These are phyloP conservation scores for Leccinellum rugosiceps DNA, from an alignment of 768 basidiomycete species.

Conservation along the genomic window DNA sequence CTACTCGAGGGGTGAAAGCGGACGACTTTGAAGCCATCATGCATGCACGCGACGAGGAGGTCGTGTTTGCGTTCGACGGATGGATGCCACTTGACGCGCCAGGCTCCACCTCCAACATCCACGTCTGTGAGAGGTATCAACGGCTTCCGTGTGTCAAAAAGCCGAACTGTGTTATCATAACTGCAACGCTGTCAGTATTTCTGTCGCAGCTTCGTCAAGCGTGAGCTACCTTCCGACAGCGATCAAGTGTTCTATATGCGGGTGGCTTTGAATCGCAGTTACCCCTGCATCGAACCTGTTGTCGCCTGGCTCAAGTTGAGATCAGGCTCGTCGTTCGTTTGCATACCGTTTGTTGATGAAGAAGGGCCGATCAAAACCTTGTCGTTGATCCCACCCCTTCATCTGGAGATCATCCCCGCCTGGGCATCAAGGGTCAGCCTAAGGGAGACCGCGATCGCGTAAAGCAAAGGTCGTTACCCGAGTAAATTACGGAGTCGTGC, in stretches of 20 bases:
- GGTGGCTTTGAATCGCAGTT: slow-evolving; percentile 85
- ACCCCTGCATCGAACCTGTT: slow-evolving; percentile 88
- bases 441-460: background rate
- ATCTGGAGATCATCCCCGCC: slow-evolving; percentile 91
- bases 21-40: slow-evolving; percentile 90
- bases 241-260: slow-evolving; percentile 71
- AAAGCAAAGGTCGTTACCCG: slow-evolving; percentile 49
- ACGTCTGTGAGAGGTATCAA: slow-evolving; percentile 51
- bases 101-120: slow-evolving; percentile 86
- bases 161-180: slow-evolving; percentile 75
- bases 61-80: slow-evolving; percentile 59
- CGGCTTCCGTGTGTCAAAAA: slow-evolving; percentile 81
- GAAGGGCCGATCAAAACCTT: slow-evolving; percentile 53
- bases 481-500: slow-evolving; percentile 76
- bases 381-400: slow-evolving; percentile 88
- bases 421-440: slow-evolving; percentile 27
- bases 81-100: slow-evolving; percentile 98
- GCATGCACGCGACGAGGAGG: slow-evolving; percentile 95
- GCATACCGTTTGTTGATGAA: slow-evolving; percentile 71
- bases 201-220: background rate
- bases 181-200: slow-evolving; percentile 37
- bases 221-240: slow-evolving; percentile 82
- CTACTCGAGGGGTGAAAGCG: slow-evolving; percentile 17
- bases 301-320: slow-evolving; percentile 1
- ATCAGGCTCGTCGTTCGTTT: background rate